These are phyloP conservation scores for Kluyveromyces nonfermentans DNA, from an alignment of 805 yeast species.

Conservation along the genomic window DNA sequence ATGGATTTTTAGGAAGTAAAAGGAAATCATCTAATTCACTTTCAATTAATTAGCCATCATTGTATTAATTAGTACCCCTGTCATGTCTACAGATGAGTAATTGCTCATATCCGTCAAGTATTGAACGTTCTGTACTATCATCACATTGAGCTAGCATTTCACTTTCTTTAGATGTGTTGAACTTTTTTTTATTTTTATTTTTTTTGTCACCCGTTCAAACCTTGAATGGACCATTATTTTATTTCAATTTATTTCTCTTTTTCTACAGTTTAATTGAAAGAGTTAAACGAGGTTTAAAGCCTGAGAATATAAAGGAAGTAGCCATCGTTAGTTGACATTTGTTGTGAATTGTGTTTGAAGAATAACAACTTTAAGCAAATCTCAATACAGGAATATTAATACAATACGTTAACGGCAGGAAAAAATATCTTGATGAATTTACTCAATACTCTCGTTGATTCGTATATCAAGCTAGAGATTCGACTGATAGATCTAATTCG, in stretches of 20 bases:
- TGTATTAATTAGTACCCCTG: no score
- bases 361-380: neutral
- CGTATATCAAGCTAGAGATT: constrained; percentile 16
- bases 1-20: neutral
- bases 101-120: no score
- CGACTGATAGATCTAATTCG: constrained; percentile 11
- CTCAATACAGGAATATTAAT: no score
- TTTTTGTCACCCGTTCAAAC: neutral
- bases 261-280: neutral
- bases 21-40: no score
- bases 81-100: no score
- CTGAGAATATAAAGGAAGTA: neutral
- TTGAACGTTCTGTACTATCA: no score
- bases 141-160: no score
- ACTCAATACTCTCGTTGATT: neutral
- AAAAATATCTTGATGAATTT: neutral
- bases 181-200: no score
- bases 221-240: neutral
- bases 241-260: neutral
- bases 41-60: no score
- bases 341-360: neutral
- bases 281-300: neutral
- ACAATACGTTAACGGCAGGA: neutral
- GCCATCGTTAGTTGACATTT: neutral
- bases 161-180: no score